phyloP scores from a whole-genome alignment of 331 rosid species.

The Saraca asoca region DNA sequence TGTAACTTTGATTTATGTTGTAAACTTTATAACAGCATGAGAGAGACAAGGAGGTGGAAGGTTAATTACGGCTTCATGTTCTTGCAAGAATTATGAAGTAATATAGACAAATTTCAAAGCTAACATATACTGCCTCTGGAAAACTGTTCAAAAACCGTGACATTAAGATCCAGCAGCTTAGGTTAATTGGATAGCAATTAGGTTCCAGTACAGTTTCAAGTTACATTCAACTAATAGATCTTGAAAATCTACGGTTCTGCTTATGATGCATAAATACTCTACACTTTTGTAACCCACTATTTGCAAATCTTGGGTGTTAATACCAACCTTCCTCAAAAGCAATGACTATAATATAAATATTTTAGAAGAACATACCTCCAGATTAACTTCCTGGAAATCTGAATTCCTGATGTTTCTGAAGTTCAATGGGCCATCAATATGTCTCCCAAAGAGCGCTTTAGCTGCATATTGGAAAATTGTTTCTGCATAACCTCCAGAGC shows the following conservation, averaged over 20 bases:
- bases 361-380: conserved; percentile 64
- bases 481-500: conserved; percentile 96
- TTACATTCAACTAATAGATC: conserved; percentile 1
- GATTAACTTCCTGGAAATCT: conserved; percentile 84
- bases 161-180: not conserved
- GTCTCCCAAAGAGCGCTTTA: conserved; percentile 70
- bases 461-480: conserved; percentile 79
- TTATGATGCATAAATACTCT: conserved; percentile 15
- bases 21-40: conserved; percentile 14
- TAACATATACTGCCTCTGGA: not conserved
- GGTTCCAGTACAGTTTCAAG: not conserved
- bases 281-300: conserved; percentile 17
- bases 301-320: conserved; percentile 7
- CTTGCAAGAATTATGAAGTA: conserved; percentile 3
- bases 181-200: not conserved
- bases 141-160: not conserved
- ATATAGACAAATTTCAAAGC: conserved; percentile 1
- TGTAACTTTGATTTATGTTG: not conserved
- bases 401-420: conserved; percentile 71
- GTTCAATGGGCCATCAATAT: conserved; percentile 70
- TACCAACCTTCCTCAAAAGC: conserved; percentile 13
- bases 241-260: conserved; percentile 4
- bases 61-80: not conserved
- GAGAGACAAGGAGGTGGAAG: not conserved
- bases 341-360: conserved; percentile 10